phyloP scores from a whole-genome alignment of 768 basidiomycete genomes.

The Lentinula boryana region DNA sequence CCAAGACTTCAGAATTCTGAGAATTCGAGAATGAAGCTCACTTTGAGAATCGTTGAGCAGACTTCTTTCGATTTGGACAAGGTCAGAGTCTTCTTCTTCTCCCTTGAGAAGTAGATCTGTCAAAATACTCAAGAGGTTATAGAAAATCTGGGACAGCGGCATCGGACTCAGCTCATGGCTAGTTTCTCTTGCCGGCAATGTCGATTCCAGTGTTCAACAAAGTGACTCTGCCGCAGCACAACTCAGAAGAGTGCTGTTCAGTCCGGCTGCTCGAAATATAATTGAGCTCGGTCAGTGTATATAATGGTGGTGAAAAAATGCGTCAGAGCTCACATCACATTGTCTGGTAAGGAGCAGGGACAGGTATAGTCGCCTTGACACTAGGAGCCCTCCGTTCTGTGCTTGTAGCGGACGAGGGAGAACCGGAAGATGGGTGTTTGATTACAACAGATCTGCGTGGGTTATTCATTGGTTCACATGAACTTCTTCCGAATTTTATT shows the following conservation, averaged over 20 bases:
- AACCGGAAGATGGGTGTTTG: conserved; percentile 27
- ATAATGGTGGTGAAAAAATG: neutral
- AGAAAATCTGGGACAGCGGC: conserved; percentile 99
- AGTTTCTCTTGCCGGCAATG: conserved; percentile 20
- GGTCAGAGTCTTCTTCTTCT: conserved; percentile 32
- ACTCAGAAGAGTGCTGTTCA: conserved; percentile 34
- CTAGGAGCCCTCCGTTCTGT: conserved; percentile 51
- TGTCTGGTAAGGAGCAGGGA: conserved; percentile 64
- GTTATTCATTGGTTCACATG: conserved; percentile 15
- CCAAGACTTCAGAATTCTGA: conserved; percentile 14
- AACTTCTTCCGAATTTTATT: neutral
- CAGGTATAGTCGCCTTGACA: conserved; percentile 72
- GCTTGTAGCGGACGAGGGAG: conserved; percentile 6
- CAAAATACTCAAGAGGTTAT: conserved; percentile 24
- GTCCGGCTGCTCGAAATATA: conserved; percentile 31
- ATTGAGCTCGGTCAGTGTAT: conserved; percentile 63
- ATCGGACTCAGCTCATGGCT: conserved; percentile 83
- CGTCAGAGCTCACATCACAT: neutral
- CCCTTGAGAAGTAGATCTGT: conserved; percentile 2
- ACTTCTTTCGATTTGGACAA: conserved; percentile 93
- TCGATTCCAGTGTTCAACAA: neutral
- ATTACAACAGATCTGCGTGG: conserved; percentile 71
- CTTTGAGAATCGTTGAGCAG: conserved; percentile 62
- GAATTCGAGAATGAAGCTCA: conserved; percentile 2
- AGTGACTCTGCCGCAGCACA: neutral